Evolutionary conservation across 2,329 filamentous ascomycete species (phyloP).

Genomic region (Herpotrichia juniperi): DNA sequence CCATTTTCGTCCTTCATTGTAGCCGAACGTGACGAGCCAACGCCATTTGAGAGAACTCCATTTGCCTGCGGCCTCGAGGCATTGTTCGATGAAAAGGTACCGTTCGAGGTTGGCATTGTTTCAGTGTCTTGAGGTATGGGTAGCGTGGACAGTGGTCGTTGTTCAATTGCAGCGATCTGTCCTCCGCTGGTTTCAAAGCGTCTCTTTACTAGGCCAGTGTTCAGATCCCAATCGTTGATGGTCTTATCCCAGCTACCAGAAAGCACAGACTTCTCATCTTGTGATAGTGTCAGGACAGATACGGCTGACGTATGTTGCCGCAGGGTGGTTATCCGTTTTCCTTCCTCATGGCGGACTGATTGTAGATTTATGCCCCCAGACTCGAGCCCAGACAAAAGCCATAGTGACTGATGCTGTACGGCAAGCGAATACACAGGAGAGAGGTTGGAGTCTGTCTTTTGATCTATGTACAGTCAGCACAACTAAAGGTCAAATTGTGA

Average conservation of each 20-base stretch:
- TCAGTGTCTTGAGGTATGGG: conserved; percentile 76
- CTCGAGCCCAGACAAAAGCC: conserved; percentile 89
- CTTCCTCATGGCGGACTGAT: conserved; percentile 91
- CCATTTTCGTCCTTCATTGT: conserved; percentile 40
- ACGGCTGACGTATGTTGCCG: conserved; percentile 89
- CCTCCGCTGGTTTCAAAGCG: conserved; percentile 77
- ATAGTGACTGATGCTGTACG: conserved; percentile 85
- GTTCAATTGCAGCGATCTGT: conserved; percentile 88
- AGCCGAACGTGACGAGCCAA: conserved; percentile 30
- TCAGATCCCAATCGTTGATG: conserved; percentile 92
- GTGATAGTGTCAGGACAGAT: conserved; percentile 79
- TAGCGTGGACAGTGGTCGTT: conserved; percentile 76
- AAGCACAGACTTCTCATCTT: conserved; percentile 84
- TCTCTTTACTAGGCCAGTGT: conserved; percentile 78
- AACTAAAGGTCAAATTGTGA: not conserved
- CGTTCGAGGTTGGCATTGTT: conserved; percentile 60
- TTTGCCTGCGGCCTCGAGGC: conserved; percentile 62
- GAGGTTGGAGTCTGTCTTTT: conserved; percentile 61
- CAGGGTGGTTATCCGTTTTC: conserved; percentile 82
- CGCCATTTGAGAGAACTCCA: conserved; percentile 55
- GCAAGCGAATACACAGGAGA: conserved; percentile 95
- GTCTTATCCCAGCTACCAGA: conserved; percentile 98
- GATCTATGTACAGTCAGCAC: conserved; percentile 20
- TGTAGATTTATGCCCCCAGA: conserved; percentile 93
- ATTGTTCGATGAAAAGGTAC: conserved; percentile 81